phyloP scores from a whole-genome alignment of 2,329 filamentous ascomycete species.

The Xylariomycetidae sp. region DNA sequence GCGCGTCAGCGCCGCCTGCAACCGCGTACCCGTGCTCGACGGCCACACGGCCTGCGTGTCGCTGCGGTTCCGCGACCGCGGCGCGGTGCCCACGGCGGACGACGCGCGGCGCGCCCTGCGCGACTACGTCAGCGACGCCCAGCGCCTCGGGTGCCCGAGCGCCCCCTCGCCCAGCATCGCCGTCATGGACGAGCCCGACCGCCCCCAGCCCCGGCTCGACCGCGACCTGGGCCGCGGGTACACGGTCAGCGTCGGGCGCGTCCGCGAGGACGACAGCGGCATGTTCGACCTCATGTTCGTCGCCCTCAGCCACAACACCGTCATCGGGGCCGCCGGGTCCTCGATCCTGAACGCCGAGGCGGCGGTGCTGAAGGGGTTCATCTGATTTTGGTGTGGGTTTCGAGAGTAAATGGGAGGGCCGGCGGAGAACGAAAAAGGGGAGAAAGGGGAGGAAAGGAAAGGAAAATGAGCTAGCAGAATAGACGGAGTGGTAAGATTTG shows the following conservation, averaged over 20 bases:
- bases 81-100: conserved; percentile 68
- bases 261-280: conserved; percentile 79
- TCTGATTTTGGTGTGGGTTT: too few species aligned
- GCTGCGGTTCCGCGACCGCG: conserved; percentile 71
- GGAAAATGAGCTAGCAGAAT: too few species aligned
- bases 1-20: conserved; percentile 81
- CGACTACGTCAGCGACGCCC: conserved; percentile 76
- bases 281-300: conserved; percentile 96
- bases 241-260: conserved; percentile 82
- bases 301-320: conserved; percentile 80
- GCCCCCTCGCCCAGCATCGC: conserved; percentile 77
- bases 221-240: conserved; percentile 82
- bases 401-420: too few species aligned
- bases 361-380: conserved; percentile 81
- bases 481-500: too few species aligned
- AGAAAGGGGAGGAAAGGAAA: too few species aligned
- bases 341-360: conserved; percentile 94
- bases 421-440: too few species aligned
- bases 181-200: conserved; percentile 84
- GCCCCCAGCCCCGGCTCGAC: conserved; percentile 88
- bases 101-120: conserved; percentile 75
- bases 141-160: conserved; percentile 79
- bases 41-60: conserved; percentile 95
- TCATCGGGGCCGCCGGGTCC: conserved; percentile 93
- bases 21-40: conserved; percentile 89